A percentile compares a stretch with the other conserved stretches of the same genome.
These are phyloP conservation scores for Fagopyrum esculentum DNA, from an alignment of 148 eudicot species.

Conservation along the genomic window DNA sequence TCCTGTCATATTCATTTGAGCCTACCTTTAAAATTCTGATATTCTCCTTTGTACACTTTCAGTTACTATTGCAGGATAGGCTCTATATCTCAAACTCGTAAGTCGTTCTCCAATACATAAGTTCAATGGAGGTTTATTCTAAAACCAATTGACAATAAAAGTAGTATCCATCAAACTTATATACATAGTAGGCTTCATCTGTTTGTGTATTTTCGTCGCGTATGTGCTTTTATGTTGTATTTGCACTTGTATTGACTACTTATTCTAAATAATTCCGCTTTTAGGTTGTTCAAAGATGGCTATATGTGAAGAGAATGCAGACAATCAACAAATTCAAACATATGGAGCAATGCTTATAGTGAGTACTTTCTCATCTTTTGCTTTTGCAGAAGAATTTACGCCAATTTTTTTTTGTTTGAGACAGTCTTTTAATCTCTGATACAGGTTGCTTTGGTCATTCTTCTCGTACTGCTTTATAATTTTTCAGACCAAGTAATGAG, in stretches of 20 bases:
- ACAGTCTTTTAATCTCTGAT: background rate
- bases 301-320: slow-evolving; percentile 46
- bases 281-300: slow-evolving; percentile 84
- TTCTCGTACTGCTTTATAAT: slow-evolving; percentile 76
- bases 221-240: background rate
- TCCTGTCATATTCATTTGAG: background rate
- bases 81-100: slow-evolving; percentile 70
- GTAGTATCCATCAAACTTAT: no score
- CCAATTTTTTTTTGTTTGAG: background rate
- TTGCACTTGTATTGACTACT: background rate
- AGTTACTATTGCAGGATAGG: slow-evolving; percentile 87
- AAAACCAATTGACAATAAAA: no score
- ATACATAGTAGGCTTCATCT: no score
- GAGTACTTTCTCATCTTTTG: slow-evolving; percentile 26
- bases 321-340: slow-evolving; percentile 65
- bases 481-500: slow-evolving; percentile 77
- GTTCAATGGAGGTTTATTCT: no score
- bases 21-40: background rate
- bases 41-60: slow-evolving; percentile 7
- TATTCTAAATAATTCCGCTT: background rate
- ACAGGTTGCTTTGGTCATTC: slow-evolving; percentile 71
- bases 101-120: slow-evolving; percentile 17
- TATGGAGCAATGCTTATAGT: slow-evolving; percentile 86
- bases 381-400: background rate
- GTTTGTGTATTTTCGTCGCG: background rate